phyloP scores from a whole-genome alignment of 2,329 filamentous ascomycete species.

The Exophiala sp. region DNA sequence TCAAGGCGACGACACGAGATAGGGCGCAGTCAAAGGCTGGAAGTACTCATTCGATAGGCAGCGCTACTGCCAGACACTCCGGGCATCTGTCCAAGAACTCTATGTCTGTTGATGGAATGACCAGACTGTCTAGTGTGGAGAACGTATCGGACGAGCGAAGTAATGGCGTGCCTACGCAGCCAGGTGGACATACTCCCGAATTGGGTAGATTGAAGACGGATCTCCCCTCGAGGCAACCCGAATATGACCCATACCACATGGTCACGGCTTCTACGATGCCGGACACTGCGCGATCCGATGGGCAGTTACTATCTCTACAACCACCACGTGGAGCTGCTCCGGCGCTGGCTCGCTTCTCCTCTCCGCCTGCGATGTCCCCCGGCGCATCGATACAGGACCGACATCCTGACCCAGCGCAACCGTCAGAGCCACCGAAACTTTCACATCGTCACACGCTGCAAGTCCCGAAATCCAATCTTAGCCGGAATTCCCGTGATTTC shows the following conservation, averaged over 20 bases:
- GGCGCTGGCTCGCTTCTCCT: slow-evolving; percentile 38
- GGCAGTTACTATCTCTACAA: slow-evolving; percentile 3
- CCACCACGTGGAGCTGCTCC: slow-evolving; percentile 3
- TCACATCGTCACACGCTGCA: slow-evolving; percentile 86
- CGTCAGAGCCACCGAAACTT: slow-evolving; percentile 57
- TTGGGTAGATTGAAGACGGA: slow-evolving; percentile 17
- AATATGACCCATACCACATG: slow-evolving; percentile 31
- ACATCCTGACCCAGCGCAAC: slow-evolving; percentile 39
- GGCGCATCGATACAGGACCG: slow-evolving; percentile 37
- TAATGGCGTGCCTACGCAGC: slow-evolving; percentile 25
- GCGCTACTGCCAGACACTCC: slow-evolving; percentile 28
- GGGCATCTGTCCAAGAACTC: slow-evolving; percentile 33
- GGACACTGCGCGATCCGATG: slow-evolving; percentile 28
- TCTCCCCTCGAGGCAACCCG: slow-evolving; percentile 17
- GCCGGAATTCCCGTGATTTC: slow-evolving; percentile 64
- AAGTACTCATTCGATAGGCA: slow-evolving; percentile 48
- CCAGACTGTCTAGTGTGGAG: slow-evolving; percentile 27
- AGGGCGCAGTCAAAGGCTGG: slow-evolving; percentile 40
- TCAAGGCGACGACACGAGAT: slow-evolving; percentile 39
- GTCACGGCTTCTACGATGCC: slow-evolving; percentile 35
- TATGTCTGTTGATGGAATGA: slow-evolving; percentile 24
- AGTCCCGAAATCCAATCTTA: slow-evolving; percentile 68
- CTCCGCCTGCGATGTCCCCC: slow-evolving; percentile 56
- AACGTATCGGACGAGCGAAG: slow-evolving; percentile 12
- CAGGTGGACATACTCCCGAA: slow-evolving; percentile 30